phyloP scores from a whole-genome alignment of 345 rosid species.

The Reutealis trisperma region DNA sequence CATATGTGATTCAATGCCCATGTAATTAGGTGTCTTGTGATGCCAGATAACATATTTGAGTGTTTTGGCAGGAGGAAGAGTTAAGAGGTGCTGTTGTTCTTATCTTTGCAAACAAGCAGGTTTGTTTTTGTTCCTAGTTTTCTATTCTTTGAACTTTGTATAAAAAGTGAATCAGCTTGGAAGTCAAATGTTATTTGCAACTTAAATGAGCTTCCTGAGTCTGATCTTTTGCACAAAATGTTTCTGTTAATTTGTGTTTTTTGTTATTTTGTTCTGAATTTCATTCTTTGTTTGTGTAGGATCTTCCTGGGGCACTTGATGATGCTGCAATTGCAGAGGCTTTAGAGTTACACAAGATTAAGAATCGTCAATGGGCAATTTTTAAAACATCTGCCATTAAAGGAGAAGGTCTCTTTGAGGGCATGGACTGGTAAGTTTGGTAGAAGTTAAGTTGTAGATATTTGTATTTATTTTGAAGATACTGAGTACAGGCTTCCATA shows the following conservation, averaged over 20 bases:
- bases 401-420: conserved; percentile 77
- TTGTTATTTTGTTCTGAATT: background rate
- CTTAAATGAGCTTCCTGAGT: background rate
- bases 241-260: background rate
- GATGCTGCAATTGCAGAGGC: conserved; percentile 70
- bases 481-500: background rate
- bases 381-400: conserved; percentile 71
- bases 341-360: conserved; percentile 69
- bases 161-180: background rate
- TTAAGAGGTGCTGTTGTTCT: conserved; percentile 65
- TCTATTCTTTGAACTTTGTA: background rate
- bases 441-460: background rate
- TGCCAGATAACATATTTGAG: background rate
- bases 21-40: background rate
- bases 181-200: background rate
- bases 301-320: conserved; percentile 82
- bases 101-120: conserved; percentile 78
- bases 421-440: conserved; percentile 70
- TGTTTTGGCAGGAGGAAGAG: conserved; percentile 61
- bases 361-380: conserved; percentile 71
- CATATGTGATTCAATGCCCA: background rate
- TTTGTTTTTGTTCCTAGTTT: conserved; percentile 12
- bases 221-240: background rate
- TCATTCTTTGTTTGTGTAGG: conserved; percentile 37
- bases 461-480: background rate